phyloP scores from a whole-genome alignment of 768 basidiomycete species.

The Hypholoma sublateritium region DNA sequence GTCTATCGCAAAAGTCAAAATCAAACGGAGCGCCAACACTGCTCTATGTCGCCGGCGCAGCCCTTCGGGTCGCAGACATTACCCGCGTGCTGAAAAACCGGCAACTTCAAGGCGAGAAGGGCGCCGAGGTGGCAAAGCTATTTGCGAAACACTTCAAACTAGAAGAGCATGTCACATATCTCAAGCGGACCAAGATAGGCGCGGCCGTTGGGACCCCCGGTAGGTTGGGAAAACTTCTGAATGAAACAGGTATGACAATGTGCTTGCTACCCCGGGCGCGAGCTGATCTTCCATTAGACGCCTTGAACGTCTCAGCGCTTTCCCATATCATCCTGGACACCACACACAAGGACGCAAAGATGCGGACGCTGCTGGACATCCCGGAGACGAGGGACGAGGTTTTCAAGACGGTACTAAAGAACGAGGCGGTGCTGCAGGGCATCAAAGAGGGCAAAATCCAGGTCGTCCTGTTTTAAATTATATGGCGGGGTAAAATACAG shows the following conservation, averaged over 20 bases:
- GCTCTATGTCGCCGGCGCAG: conserved; percentile 84
- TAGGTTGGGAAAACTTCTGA: conserved; percentile 82
- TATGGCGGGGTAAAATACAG: conserved; percentile 21
- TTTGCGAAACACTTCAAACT: conserved; percentile 96
- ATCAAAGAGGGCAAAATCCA: conserved; percentile 74
- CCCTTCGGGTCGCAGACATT: conserved; percentile 88
- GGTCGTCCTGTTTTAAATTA: conserved; percentile 70
- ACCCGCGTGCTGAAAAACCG: conserved; percentile 72
- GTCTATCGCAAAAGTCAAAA: conserved; percentile 76
- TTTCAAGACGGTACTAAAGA: conserved; percentile 71
- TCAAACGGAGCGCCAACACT: conserved; percentile 83
- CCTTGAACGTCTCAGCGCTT: conserved; percentile 68
- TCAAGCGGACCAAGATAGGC: conserved; percentile 83
- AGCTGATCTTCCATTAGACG: conserved; percentile 45
- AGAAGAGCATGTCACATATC: conserved; percentile 80
- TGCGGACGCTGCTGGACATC: conserved; percentile 73
- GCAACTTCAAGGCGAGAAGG: conserved; percentile 73
- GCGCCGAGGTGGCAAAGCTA: conserved; percentile 91
- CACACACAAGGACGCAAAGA: conserved; percentile 73
- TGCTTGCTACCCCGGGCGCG: not conserved
- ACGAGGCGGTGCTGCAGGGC: conserved; percentile 56
- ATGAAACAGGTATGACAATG: conserved; percentile 56
- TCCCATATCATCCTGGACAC: conserved; percentile 84
- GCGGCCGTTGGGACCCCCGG: conserved; percentile 92
- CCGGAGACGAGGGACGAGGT: conserved; percentile 83